phyloP scores from a whole-genome alignment of 2,329 filamentous ascomycete genomes.

The Aspergillus brunneoviolaceus region DNA sequence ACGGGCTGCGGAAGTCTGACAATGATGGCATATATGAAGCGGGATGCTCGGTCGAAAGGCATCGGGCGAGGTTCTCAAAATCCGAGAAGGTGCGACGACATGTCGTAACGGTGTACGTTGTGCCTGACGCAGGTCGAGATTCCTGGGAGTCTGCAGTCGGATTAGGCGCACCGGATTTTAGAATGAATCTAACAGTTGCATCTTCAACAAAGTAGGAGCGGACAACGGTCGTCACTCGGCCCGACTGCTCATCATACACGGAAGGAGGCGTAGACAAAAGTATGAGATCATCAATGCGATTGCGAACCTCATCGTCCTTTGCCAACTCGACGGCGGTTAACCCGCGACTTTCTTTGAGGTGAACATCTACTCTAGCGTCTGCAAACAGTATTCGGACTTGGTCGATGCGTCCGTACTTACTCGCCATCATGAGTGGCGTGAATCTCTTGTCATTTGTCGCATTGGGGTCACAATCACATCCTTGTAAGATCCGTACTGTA shows the following conservation, averaged over 20 bases:
- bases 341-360: constrained; percentile 79
- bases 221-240: constrained; percentile 86
- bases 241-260: constrained; percentile 62
- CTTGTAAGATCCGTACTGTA: constrained; percentile 70
- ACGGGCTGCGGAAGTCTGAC: constrained; percentile 76
- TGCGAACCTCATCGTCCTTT: constrained; percentile 96
- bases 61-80: constrained; percentile 84
- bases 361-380: constrained; percentile 82
- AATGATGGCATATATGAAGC: constrained; percentile 90
- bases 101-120: constrained; percentile 85
- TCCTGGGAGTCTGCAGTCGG: constrained; percentile 37
- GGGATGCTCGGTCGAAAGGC: constrained; percentile 84
- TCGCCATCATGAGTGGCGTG: constrained; percentile 95
- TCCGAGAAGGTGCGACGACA: constrained; percentile 83
- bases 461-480: constrained; percentile 94
- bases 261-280: constrained; percentile 67
- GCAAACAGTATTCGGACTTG: constrained; percentile 86
- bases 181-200: constrained; percentile 83
- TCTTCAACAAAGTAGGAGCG: constrained; percentile 97
- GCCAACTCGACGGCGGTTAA: constrained; percentile 93
- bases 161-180: constrained; percentile 86
- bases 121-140: constrained; percentile 57
- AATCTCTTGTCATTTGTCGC: constrained; percentile 93
- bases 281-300: constrained; percentile 91
- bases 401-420: constrained; percentile 94